Percentiles rank a stretch among this genome's conserved stretches.
These are phyloP conservation scores for Xylariaceae sp. DNA, from an alignment of 2,329 filamentous ascomycete species.

Conservation along the genomic window DNA sequence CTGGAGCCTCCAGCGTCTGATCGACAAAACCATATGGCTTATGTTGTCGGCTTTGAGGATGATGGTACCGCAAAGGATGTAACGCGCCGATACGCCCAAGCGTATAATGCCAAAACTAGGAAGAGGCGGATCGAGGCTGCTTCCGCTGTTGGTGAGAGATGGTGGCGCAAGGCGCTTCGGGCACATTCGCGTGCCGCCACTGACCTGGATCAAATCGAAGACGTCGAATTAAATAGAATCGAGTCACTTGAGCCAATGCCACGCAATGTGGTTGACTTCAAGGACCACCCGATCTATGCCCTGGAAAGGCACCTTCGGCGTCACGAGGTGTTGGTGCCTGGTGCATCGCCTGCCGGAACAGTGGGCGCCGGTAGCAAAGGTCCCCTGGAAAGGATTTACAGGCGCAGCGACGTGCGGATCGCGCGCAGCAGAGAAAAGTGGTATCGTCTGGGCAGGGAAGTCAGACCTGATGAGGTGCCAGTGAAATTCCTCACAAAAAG, in stretches of 20 bases:
- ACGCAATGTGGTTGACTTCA: constrained; percentile 78
- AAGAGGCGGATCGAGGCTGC: constrained; percentile 66
- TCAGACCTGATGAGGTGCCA: constrained; percentile 72
- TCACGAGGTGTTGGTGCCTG: constrained; percentile 74
- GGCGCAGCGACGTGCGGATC: constrained; percentile 69
- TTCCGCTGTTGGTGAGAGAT: constrained; percentile 39
- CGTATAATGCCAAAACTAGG: constrained; percentile 84
- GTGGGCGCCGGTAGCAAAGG: constrained; percentile 60
- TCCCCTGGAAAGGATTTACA: constrained; percentile 69
- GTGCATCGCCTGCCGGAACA: constrained; percentile 64
- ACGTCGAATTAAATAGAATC: constrained; percentile 63
- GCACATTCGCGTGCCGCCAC: constrained; percentile 36
- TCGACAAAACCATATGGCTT: constrained; percentile 66
- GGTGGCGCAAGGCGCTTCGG: constrained; percentile 47
- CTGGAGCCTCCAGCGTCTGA: constrained; percentile 81
- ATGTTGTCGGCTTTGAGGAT: constrained; percentile 78
- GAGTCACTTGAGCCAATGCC: constrained; percentile 78
- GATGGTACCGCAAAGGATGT: constrained; percentile 76
- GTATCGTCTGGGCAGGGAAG: constrained; percentile 78
- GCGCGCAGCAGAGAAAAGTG: constrained; percentile 79
- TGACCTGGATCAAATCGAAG: constrained; percentile 78
- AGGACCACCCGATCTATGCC: constrained; percentile 75
- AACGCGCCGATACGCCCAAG: constrained; percentile 78
- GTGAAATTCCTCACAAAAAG: constrained; percentile 62
- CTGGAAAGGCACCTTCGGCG: constrained; percentile 76